Base-by-base conservation (phyloP, 108 stramenopile species). In the Fragilariopsis cylindrus region DNA sequence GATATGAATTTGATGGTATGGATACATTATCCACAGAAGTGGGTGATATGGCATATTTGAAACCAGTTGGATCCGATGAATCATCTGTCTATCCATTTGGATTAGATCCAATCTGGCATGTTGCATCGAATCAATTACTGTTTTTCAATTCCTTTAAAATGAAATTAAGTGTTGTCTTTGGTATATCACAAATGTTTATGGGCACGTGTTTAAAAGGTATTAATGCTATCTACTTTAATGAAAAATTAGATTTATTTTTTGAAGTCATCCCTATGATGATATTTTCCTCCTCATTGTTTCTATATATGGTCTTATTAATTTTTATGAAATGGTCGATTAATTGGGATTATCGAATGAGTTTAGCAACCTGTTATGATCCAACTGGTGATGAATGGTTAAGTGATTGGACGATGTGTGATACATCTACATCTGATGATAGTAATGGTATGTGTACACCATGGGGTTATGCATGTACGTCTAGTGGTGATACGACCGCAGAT, bases 71-170 rank as follows among this genome's bases (percentile, higher is more conserved):
- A 73, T 96, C 96, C 42, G 81, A 86, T 60, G 81, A 86, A 9
- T 85, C 85, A 30, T 80, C 84, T 49, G 97, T 98, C 44, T 98
- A 98, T 75, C 97, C 99, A 15, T 97, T 99, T 69, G 99, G 99
- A 48, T 83, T 98, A 40, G 99, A 99, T 85, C 99, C 99, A 8
- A 92, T 95, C 62, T 99, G 99, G 99, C 97, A 99, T 69, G 84
- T 97, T 50, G 76, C 96, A 40, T 71, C 84, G 9, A 99, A 99
- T 76, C 97, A 98, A 62, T 90, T 99, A n/a, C 83, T 98, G n/a
- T 99, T 98, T 76, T 98, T 97, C 90, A 99, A 99, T 89, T 96
- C 96, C 21, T 94, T 98, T 89, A 97, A 98, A 92, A 99, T 99
- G 99, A 99, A 99, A 87, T 88, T 98, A 4, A 85, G 91, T 69